Evolutionary conservation across 345 rosid species (phyloP), one percentile per base, ranked within the genome.

Genomic region (Salix arbutifolia): DNA sequence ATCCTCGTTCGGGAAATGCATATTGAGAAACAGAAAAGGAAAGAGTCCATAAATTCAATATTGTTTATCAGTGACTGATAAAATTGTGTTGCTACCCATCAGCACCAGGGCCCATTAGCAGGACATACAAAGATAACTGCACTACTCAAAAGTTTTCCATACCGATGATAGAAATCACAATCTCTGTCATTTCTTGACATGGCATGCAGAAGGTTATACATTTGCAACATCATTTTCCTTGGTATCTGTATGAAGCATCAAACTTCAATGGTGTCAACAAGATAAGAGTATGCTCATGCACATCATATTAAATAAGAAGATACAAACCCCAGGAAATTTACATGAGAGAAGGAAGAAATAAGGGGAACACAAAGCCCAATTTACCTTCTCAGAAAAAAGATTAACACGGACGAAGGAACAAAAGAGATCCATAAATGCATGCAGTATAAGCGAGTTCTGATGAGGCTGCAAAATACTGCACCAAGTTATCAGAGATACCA

Each of bases 101-200:
- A 64, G 28, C 42, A 21, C 60, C 28, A 74, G 40, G 37, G 66
- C 71, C 30, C 8, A 58, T 26, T 16, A 33, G 64, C 66, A 18
- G 70, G 74, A 74, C 14, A 3, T 66, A 53, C 52, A 67, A 64
- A 71, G 30, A 73, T 40, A 74, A 58, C 16, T 11, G 46, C 65
- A 77, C 16, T 31, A 79, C 64, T 69, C 28, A 79, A 76, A 78
- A 53, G 52, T 2, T 42, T 70, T 75, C 69, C 91, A 71, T 86
- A 96, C 99, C 99, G 91, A 85, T 96, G 98, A 90, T 96, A 96
- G 76, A 92, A 96, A 85, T 96, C 98, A 82, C 97, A 96, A 83
- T 96, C 99, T 74, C 95, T 78, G 70, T 96, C 98, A 83, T 89
- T 92, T 85, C 98, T 92, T 83, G 97, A 89, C 84, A 93, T 79